Percentiles rank a stretch among this genome's conserved stretches.
These are phyloP conservation scores for Pseudisothecium myosuroides DNA, from an alignment of 225 moss, liverwort and hornwort species.

Conservation along the genomic window DNA sequence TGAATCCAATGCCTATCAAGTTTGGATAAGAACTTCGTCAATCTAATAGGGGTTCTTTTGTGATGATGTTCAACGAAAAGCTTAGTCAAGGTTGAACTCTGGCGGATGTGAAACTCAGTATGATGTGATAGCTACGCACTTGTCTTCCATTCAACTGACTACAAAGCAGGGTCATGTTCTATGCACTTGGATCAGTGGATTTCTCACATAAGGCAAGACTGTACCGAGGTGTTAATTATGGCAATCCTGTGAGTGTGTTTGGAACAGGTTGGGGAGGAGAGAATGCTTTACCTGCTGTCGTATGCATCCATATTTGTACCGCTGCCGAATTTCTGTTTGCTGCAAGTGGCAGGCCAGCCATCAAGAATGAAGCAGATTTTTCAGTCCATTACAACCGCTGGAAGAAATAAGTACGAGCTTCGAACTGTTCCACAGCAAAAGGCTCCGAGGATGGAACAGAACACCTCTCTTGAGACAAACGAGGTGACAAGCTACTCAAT, in stretches of 20 bases:
- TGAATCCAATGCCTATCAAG: neutral
- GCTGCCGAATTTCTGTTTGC: constrained; percentile 68
- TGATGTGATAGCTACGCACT: neutral
- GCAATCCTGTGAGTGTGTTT: neutral
- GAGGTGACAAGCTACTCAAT: neutral
- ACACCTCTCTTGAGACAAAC: neutral
- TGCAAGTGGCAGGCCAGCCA: constrained; percentile 75
- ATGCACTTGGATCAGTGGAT: neutral
- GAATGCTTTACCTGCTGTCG: constrained; percentile 78
- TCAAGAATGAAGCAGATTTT: constrained; percentile 12
- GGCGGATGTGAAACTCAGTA: neutral
- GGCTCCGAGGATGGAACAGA: neutral
- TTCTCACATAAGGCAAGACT: neutral
- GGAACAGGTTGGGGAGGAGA: constrained; percentile 77
- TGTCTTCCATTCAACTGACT: neutral
- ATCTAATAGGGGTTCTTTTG: neutral
- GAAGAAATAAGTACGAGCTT: neutral
- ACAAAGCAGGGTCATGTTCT: neutral
- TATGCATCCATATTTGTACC: constrained; percentile 75
- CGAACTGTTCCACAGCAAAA: neutral
- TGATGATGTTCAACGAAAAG: neutral
- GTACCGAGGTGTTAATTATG: neutral
- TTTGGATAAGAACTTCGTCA: neutral
- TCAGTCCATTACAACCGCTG: neutral
- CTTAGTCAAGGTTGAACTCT: neutral